Conservation (phyloP, 139 green algal species). For the Picochlorum sp. region DNA sequence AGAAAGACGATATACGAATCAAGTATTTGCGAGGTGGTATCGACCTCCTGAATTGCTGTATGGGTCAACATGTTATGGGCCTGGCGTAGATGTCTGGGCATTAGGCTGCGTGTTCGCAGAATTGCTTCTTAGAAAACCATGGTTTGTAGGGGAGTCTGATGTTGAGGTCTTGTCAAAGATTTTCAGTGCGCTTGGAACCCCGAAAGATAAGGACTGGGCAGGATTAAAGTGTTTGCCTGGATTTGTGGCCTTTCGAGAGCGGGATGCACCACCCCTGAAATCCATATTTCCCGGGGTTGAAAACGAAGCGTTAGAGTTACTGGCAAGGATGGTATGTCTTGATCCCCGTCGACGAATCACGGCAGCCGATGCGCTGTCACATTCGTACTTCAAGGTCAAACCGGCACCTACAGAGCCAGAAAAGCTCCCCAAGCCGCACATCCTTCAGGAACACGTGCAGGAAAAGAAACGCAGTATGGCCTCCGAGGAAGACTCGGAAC, state of each 20-base stretch:
- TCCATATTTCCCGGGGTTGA: constrained; percentile 48
- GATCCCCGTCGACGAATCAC: constrained; percentile 40
- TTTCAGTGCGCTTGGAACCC: constrained; percentile 67
- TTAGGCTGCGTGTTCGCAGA: constrained; percentile 81
- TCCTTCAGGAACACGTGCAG: background rate
- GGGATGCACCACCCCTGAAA: constrained; percentile 32
- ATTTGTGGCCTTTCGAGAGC: constrained; percentile 53
- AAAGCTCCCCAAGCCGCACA: constrained; percentile 39
- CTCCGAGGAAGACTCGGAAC: background rate
- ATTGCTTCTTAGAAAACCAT: constrained; percentile 63
- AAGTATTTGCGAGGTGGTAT: constrained; percentile 91
- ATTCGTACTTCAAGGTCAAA: constrained; percentile 62
- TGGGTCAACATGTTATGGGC: constrained; percentile 62
- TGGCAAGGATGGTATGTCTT: constrained; percentile 37
- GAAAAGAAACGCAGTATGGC: background rate
- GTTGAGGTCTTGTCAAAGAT: constrained; percentile 78
- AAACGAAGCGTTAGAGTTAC: constrained; percentile 56
- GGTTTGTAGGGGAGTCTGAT: constrained; percentile 68
- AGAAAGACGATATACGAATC: constrained; percentile 57
- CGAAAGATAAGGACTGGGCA: constrained; percentile 55
- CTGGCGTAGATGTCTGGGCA: constrained; percentile 80
- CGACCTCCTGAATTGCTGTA: constrained; percentile 82
- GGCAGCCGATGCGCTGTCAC: constrained; percentile 53
- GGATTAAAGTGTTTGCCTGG: constrained; percentile 44
- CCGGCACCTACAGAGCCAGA: constrained; percentile 40